These are phyloP conservation scores for Amylostereum chailletii DNA, from an alignment of 1,284 basidiomycete genomes.

Conservation along the genomic window DNA sequence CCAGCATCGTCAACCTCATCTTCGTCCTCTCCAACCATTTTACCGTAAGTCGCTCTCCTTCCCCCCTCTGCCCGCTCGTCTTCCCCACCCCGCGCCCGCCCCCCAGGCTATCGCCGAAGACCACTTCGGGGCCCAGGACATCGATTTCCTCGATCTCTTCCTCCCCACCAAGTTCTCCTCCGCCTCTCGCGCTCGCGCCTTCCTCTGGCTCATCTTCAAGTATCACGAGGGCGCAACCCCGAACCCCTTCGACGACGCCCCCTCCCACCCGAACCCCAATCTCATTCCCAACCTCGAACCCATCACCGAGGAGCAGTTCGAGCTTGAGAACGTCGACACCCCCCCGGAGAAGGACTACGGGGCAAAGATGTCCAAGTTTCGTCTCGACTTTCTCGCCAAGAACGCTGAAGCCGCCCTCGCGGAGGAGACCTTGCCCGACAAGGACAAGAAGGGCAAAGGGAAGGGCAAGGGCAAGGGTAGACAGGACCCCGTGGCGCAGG, in stretches of 20 bases:
- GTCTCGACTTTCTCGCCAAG: slow-evolving; percentile 55
- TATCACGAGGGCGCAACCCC: slow-evolving; percentile 57
- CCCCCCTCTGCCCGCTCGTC: slow-evolving; percentile 31
- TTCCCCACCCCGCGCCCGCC: background rate
- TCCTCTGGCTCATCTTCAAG: slow-evolving; percentile 73
- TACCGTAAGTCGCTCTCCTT: slow-evolving; percentile 54
- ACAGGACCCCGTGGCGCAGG: slow-evolving; percentile 12
- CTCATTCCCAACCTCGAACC: slow-evolving; percentile 47
- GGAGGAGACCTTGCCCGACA: slow-evolving; percentile 29
- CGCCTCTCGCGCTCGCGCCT: slow-evolving; percentile 52
- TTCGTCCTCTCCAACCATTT: slow-evolving; percentile 69
- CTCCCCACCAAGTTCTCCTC: slow-evolving; percentile 51
- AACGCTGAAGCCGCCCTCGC: slow-evolving; percentile 37
- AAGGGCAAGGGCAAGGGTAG: slow-evolving; percentile 21
- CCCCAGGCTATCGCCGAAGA: slow-evolving; percentile 43
- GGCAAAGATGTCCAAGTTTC: slow-evolving; percentile 52
- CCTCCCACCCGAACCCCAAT: slow-evolving; percentile 37
- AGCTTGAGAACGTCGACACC: slow-evolving; percentile 60
- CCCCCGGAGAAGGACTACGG: slow-evolving; percentile 61
- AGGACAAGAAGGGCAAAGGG: slow-evolving; percentile 33
- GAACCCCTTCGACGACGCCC: slow-evolving; percentile 63
- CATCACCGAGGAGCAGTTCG: slow-evolving; percentile 39
- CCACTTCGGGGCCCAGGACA: slow-evolving; percentile 40
- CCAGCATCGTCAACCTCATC: slow-evolving; percentile 72
- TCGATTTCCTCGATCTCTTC: slow-evolving; percentile 64